These are phyloP conservation scores for Talaromyces sp. DNA, from an alignment of 2,329 filamentous ascomycete species.

Conservation along the genomic window DNA sequence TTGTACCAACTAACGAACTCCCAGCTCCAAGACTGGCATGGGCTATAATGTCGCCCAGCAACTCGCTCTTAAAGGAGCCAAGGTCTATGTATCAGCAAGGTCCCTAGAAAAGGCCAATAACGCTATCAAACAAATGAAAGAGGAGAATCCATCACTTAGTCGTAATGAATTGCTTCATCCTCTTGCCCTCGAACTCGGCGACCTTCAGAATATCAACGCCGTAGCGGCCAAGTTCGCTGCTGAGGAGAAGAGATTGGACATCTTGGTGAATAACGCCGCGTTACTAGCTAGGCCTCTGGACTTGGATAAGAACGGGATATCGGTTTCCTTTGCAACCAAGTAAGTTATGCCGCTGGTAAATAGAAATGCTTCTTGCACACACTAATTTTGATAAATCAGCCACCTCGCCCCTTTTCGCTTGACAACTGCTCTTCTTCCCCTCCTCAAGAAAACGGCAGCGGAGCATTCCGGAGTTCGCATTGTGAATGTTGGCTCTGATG, in stretches of 20 bases:
- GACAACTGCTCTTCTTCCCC: slow-evolving; percentile 5
- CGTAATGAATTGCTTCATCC: background rate
- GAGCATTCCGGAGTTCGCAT: slow-evolving; percentile 3
- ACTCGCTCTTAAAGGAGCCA: slow-evolving; percentile 5
- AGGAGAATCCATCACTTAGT: background rate
- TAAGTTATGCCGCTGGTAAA: background rate
- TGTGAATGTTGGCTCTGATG: slow-evolving; percentile 6
- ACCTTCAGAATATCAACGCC: slow-evolving; percentile 4
- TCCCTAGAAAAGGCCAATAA: slow-evolving; percentile 1
- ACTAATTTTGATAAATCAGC: background rate
- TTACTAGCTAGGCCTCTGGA: slow-evolving; percentile 4
- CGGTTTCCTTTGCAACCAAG: slow-evolving; percentile 5
- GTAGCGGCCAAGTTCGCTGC: slow-evolving; percentile 4
- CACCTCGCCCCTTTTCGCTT: slow-evolving; percentile 6
- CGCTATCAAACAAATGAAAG: slow-evolving; percentile 6
- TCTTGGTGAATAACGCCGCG: slow-evolving; percentile 6
- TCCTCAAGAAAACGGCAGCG: slow-evolving; percentile 6
- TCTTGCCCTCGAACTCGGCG: slow-evolving; percentile 2
- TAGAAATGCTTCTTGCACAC: background rate
- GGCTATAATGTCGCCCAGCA: slow-evolving; percentile 5
- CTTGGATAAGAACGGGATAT: slow-evolving; percentile 5
- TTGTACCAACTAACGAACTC: background rate
- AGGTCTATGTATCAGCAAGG: slow-evolving; percentile 7
- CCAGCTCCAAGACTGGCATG: slow-evolving; percentile 2
- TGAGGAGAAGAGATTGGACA: slow-evolving; percentile 4